phyloP scores from a whole-genome alignment of 768 basidiomycete species.

The Auricularia sp. region DNA sequence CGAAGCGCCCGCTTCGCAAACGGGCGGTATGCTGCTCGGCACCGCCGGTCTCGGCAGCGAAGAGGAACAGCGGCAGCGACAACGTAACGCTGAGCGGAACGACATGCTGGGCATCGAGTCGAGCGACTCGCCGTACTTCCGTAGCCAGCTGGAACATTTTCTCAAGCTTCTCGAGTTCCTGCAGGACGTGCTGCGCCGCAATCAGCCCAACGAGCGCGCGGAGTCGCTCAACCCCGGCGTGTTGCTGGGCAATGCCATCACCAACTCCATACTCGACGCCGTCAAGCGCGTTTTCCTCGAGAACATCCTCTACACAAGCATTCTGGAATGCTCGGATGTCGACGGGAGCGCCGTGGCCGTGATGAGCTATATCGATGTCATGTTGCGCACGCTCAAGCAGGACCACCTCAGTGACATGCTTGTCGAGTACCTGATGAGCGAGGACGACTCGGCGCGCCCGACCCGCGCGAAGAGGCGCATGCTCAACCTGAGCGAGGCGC shows the following conservation, averaged over 20 bases:
- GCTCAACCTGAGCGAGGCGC: slow-evolving; percentile 1
- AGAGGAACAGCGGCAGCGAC: slow-evolving; percentile 45
- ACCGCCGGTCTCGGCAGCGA: slow-evolving; percentile 35
- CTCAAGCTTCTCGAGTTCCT: slow-evolving; percentile 85
- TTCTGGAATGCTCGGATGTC: slow-evolving; percentile 82
- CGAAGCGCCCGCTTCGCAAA: slow-evolving; percentile 22
- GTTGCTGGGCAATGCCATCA: slow-evolving; percentile 69
- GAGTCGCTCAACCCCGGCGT: slow-evolving; percentile 48
- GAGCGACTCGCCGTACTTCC: slow-evolving; percentile 66
- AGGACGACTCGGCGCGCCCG: slow-evolving; percentile 63
- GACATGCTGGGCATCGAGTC: slow-evolving; percentile 64
- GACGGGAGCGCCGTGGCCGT: slow-evolving; percentile 97
- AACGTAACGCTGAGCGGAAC: slow-evolving; percentile 34
- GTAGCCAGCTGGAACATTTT: slow-evolving; percentile 74
- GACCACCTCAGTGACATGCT: slow-evolving; percentile 59
- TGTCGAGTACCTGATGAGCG: slow-evolving; percentile 71
- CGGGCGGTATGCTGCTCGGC: slow-evolving; percentile 61
- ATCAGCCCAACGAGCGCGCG: slow-evolving; percentile 31
- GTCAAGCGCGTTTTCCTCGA: slow-evolving; percentile 82
- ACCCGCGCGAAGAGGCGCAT: slow-evolving; percentile 19
- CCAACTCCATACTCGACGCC: slow-evolving; percentile 73
- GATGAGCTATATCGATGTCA: slow-evolving; percentile 88
- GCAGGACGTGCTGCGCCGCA: slow-evolving; percentile 76
- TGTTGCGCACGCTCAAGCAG: slow-evolving; percentile 58
- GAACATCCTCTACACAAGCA: slow-evolving; percentile 86